Percentiles rank a stretch among this genome's conserved stretches.
Conservation (phyloP, 495 filamentous ascomycete species). For the Stereocaulon alpinum region DNA sequence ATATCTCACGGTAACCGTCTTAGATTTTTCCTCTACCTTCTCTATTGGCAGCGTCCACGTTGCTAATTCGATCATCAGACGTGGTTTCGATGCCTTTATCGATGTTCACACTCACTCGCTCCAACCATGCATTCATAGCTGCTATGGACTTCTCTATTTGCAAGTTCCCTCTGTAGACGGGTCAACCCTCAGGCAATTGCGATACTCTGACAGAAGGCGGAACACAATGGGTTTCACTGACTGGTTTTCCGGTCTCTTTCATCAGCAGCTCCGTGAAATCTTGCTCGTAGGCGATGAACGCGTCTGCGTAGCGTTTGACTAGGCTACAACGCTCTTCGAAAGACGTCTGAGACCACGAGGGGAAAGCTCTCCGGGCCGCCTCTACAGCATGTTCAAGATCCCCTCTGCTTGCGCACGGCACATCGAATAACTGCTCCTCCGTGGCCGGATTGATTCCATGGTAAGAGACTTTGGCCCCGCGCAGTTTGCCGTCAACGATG, state of each 20-base stretch:
- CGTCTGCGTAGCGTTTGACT: constrained; percentile 43
- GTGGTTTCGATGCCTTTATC: neutral
- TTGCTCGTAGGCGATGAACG: constrained; percentile 34
- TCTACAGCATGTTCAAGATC: constrained; percentile 46
- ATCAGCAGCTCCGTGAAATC: constrained; percentile 42
- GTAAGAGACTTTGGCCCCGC: constrained; percentile 25
- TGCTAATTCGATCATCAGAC: neutral
- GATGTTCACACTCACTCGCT: neutral
- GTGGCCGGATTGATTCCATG: constrained; percentile 43
- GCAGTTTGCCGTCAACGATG: constrained; percentile 37
- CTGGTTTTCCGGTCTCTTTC: constrained; percentile 49
- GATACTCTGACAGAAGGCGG: neutral
- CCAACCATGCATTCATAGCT: constrained; percentile 4
- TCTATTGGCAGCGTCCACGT: constrained; percentile 24
- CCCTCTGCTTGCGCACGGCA: constrained; percentile 40
- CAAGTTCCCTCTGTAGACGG: neutral
- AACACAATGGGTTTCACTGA: constrained; percentile 19
- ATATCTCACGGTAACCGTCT: constrained; percentile 39
- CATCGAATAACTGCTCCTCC: constrained; percentile 40
- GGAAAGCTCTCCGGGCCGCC: constrained; percentile 39
- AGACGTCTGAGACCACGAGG: constrained; percentile 40
- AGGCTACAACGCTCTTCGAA: constrained; percentile 44
- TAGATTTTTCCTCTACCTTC: constrained; percentile 39
- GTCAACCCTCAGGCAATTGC: neutral
- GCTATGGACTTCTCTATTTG: neutral